Evolutionary conservation across 2,329 filamentous ascomycete genomes (phyloP).

Genomic region (Arachnopeziza araneosa): DNA sequence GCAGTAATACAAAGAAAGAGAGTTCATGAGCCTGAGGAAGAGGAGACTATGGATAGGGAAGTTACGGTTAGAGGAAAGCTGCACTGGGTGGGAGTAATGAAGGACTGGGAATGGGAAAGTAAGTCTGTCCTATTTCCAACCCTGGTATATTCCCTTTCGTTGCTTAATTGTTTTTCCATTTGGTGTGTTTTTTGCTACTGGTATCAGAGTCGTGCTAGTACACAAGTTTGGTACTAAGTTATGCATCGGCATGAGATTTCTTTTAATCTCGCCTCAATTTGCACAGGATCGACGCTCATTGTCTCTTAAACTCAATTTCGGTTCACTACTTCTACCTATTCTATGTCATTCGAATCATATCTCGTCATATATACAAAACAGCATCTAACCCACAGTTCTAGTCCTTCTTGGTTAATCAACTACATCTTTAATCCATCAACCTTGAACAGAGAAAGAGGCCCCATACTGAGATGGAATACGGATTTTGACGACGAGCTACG

Average conservation of each 20-base stretch:
- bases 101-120: slow-evolving; percentile 70
- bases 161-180: neutral
- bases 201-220: neutral
- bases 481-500: neutral
- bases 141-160: neutral
- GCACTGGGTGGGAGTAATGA: slow-evolving; percentile 69
- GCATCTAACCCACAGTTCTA: slow-evolving; percentile 3
- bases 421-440: neutral
- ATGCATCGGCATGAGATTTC: neutral
- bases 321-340: neutral
- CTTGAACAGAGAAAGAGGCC: neutral
- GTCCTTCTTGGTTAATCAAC: slow-evolving; percentile 16
- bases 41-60: slow-evolving; percentile 47
- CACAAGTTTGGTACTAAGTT: neutral
- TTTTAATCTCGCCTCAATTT: no score
- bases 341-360: neutral
- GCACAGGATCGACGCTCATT: no score
- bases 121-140: slow-evolving; percentile 29
- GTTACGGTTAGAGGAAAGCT: slow-evolving; percentile 59
- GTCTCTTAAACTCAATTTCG: no score
- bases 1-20: slow-evolving; percentile 12
- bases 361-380: slow-evolving; percentile 1
- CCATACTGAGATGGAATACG: neutral
- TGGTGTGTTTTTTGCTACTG: neutral
- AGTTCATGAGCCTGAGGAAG: slow-evolving; percentile 21